Evolutionary conservation across 2,329 filamentous ascomycete species (phyloP), one percentile per base, ranked within the genome.

Genomic region (Aspergillus quadrilineatus): DNA sequence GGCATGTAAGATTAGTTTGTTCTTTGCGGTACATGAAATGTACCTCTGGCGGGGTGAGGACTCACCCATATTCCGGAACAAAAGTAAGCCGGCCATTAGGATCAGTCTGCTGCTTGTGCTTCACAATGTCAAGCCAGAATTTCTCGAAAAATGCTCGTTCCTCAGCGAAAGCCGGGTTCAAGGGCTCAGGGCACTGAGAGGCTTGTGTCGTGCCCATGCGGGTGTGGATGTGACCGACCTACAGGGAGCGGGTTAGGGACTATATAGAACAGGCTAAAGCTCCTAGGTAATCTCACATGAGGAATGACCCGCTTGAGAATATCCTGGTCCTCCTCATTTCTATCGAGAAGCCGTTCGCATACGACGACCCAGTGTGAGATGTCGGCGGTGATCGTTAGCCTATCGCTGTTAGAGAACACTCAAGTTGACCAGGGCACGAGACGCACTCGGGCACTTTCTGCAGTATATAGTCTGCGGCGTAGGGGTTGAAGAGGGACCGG

Each of bases 171-270:
- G 61, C 55, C 0, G 66, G 64, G 32, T 72, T 64, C 1, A 66
- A 62, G 2, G 72, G 72, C 4, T 75, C 70, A 1, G 71, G 69
- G 28, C 71, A 73, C 45, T 75, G 72, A 0, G 72, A 73, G 0
- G 71, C 66, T 30, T 74, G 71, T 2, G 71, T 73, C 8, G 71
- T 74, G 14, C 72, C 69, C 15, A 72, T 73, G 28, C 72, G 63
- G 1, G 71, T 62, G 50, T 74, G 72, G 22, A 73, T 71, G 43
- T 74, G 71, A 29, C 65, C 58, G 10, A 73, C 70, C 71, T 73
- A 10, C 5, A 4, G 8, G 4, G 4, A 32, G 4, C 8, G 39
- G 34, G 10, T 8, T 17, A 10, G 12, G 29, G 9, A 34, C 36
- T 17, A 46, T 9, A 50, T 42, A 10, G 7, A 30, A 6, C 10